Conservation (phyloP, 495 filamentous ascomycete genomes). For the Xylaria flabelliformis region DNA sequence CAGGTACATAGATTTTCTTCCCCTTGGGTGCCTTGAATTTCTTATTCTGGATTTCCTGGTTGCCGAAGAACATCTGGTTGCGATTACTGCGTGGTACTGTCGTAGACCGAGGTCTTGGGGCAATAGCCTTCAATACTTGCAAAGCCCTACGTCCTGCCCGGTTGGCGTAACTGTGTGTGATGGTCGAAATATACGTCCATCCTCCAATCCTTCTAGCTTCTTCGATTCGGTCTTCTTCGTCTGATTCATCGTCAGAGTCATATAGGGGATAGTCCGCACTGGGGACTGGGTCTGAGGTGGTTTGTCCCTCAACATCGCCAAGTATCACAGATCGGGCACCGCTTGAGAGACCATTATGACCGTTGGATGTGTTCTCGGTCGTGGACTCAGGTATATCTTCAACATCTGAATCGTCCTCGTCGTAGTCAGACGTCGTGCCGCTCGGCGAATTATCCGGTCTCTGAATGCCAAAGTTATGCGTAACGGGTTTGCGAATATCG, state of each 20-base stretch:
- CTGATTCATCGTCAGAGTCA: conserved; percentile 85
- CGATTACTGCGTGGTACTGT: conserved; percentile 60
- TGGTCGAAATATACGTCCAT: conserved; percentile 67
- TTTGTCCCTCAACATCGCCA: conserved; percentile 58
- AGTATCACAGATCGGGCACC: conserved; percentile 35
- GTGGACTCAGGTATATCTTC: conserved; percentile 44
- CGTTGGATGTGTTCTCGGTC: conserved; percentile 26
- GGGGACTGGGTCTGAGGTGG: conserved; percentile 53
- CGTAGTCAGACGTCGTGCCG: conserved; percentile 78
- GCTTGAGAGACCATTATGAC: conserved; percentile 44
- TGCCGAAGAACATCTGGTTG: conserved; percentile 53
- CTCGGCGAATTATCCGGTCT: conserved; percentile 74
- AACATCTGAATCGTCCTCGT: conserved; percentile 66
- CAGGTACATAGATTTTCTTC: conserved; percentile 91
- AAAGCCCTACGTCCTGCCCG: conserved; percentile 47
- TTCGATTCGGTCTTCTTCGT: conserved; percentile 70
- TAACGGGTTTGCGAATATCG: conserved; percentile 92
- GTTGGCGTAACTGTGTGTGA: conserved; percentile 46
- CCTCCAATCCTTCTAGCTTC: conserved; percentile 76
- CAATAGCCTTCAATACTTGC: conserved; percentile 54
- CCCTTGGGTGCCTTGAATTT: conserved; percentile 87
- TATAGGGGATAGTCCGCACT: conserved; percentile 83
- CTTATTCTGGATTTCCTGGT: conserved; percentile 61
- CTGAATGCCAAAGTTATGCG: conserved; percentile 86
- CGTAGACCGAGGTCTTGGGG: conserved; percentile 67